Conservation (phyloP, 2,329 filamentous ascomycete genomes). For the Corinectria fuckeliana region DNA sequence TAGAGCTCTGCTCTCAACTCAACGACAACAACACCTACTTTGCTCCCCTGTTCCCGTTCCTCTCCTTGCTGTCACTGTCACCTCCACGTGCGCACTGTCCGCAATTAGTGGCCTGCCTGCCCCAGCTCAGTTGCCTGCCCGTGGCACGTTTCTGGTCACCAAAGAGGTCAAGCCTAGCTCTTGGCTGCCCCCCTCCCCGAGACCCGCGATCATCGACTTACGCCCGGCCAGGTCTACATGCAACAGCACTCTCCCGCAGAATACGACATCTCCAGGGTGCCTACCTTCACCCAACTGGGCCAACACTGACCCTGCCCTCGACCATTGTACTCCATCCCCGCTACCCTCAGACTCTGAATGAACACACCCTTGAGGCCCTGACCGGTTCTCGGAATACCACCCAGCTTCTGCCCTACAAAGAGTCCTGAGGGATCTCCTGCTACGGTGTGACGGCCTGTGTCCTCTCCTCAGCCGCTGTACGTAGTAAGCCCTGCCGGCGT, state of each 20-base stretch:
- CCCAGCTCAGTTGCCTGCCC: slow-evolving; percentile 25
- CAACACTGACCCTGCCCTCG: slow-evolving; percentile 16
- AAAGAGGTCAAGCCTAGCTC: slow-evolving; percentile 28
- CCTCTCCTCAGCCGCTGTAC: slow-evolving; percentile 29
- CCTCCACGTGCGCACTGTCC: slow-evolving; percentile 29
- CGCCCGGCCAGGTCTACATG: slow-evolving; percentile 35
- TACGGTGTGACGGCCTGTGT: slow-evolving; percentile 26
- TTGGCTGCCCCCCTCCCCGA: slow-evolving; percentile 32
- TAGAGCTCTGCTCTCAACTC: slow-evolving; percentile 13
- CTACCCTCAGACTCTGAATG: slow-evolving; percentile 23
- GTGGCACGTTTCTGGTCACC: slow-evolving; percentile 26
- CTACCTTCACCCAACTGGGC: slow-evolving; percentile 26
- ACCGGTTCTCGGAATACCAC: slow-evolving; percentile 26
- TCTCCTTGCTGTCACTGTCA: slow-evolving; percentile 25
- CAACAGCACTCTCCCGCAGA: slow-evolving; percentile 31
- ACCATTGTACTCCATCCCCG: slow-evolving; percentile 23
- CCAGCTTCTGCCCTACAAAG: slow-evolving; percentile 30
- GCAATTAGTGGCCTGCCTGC: slow-evolving; percentile 32
- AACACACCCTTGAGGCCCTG: slow-evolving; percentile 29
- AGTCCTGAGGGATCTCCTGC: slow-evolving; percentile 22
- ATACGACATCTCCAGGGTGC: slow-evolving; percentile 30
- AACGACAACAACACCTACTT: slow-evolving; percentile 14
- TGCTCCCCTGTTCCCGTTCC: slow-evolving; percentile 11
- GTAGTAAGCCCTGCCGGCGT: slow-evolving; percentile 26
- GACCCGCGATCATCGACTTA: slow-evolving; percentile 40